A percentile compares a stretch with the other conserved stretches of the same genome.
Evolutionary conservation across 106 monocot genomes (phyloP).

Genomic region (Dioscorea dumetorum): DNA sequence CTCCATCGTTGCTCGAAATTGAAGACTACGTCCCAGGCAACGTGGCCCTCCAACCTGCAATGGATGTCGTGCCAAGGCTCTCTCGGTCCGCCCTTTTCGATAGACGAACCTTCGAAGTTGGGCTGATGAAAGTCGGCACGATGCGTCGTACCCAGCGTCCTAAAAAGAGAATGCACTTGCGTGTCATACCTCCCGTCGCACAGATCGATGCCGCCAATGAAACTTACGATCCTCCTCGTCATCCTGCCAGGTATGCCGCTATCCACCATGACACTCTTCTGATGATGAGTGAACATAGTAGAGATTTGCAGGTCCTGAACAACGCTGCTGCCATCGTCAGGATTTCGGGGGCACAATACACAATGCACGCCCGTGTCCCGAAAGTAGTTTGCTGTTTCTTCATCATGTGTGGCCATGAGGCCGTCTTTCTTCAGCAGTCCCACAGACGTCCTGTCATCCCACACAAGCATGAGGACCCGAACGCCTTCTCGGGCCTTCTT

Average conservation of each 20-base stretch:
- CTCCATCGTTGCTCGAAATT: constrained; percentile 54
- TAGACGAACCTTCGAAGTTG: constrained; percentile 29
- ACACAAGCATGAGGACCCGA: constrained; percentile 37
- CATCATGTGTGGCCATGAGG: constrained; percentile 40
- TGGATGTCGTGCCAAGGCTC: constrained; percentile 62
- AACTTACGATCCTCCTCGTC: constrained; percentile 20
- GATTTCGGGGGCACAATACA: constrained; percentile 36
- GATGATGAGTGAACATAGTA: constrained; percentile 51
- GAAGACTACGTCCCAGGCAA: constrained; percentile 40
- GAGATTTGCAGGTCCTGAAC: constrained; percentile 25
- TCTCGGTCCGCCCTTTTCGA: constrained; percentile 41
- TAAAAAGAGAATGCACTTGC: constrained; percentile 37
- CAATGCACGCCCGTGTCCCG: constrained; percentile 26
- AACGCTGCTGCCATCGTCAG: constrained; percentile 25
- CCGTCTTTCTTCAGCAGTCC: constrained; percentile 24
- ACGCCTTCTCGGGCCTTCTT: constrained; percentile 34
- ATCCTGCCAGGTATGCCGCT: neutral
- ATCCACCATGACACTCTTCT: constrained; percentile 31
- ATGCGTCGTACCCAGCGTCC: constrained; percentile 25
- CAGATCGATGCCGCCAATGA: constrained; percentile 38
- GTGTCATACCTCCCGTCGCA: constrained; percentile 48
- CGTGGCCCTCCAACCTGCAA: constrained; percentile 33
- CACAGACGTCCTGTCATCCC: constrained; percentile 42
- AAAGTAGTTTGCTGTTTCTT: constrained; percentile 35
- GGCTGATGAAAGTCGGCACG: constrained; percentile 44